These are phyloP conservation scores for Moricandia arvensis DNA, from an alignment of 345 rosid species.

Conservation along the genomic window DNA sequence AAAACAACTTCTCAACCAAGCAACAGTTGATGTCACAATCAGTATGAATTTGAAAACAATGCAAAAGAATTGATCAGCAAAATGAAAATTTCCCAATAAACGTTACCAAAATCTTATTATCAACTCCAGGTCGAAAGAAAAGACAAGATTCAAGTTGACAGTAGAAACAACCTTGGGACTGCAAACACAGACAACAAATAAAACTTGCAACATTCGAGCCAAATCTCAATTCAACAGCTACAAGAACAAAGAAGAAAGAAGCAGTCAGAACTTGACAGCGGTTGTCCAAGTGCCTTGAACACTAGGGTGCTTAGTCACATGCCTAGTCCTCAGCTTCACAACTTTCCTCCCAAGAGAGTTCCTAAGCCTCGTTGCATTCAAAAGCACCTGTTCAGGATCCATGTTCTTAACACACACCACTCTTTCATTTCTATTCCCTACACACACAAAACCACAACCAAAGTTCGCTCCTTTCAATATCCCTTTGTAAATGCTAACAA, in stretches of 20 bases:
- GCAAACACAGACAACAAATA: background rate
- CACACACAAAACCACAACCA: background rate
- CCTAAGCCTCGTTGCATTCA: constrained; percentile 70
- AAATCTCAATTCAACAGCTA: background rate
- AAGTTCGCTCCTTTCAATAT: background rate
- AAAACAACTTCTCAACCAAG: background rate
- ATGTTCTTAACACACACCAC: constrained; percentile 89
- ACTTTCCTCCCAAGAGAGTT: constrained; percentile 82
- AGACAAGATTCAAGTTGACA: background rate
- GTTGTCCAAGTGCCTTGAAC: constrained; percentile 96
- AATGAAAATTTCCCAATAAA: background rate
- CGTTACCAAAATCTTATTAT: constrained; percentile 8
- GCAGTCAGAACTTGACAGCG: constrained; percentile 47
- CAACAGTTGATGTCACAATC: background rate
- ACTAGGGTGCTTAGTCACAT: constrained; percentile 73
- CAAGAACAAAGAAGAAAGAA: constrained; percentile 8
- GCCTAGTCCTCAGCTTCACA: constrained; percentile 69
- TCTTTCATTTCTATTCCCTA: constrained; percentile 73
- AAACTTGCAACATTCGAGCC: background rate
- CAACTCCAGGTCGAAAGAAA: background rate
- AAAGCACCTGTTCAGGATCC: constrained; percentile 60
- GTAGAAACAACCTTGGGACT: background rate
- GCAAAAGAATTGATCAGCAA: background rate
- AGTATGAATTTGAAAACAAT: background rate
- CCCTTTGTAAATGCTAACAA: background rate